Percentiles rank a stretch among this genome's conserved stretches.
Evolutionary conservation across 768 basidiomycete genomes (phyloP).

Genomic region (Pleurotus salmoneostramineus): DNA sequence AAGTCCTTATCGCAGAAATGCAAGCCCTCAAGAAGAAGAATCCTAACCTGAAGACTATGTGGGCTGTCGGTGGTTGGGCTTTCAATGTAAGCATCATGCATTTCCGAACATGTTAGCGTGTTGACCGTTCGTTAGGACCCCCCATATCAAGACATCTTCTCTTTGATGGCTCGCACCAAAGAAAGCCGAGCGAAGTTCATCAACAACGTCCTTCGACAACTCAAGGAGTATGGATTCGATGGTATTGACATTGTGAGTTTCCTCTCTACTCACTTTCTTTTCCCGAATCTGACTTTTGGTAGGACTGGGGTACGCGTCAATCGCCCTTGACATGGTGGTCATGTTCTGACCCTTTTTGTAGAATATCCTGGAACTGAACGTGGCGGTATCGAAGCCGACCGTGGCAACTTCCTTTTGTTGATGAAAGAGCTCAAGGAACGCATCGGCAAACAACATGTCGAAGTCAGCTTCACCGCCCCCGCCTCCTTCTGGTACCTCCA

Average conservation of each 20-base stretch:
- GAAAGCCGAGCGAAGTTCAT: background rate
- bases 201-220: background rate
- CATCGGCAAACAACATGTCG: background rate
- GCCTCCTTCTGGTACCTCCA: background rate
- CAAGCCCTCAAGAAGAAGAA: constrained; percentile 9
- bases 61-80: constrained; percentile 6
- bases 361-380: background rate
- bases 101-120: background rate
- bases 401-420: background rate
- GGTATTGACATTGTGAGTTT: background rate
- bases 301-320: background rate
- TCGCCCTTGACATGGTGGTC: too few species aligned
- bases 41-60: background rate
- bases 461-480: background rate
- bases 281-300: background rate
- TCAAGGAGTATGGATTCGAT: background rate
- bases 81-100: background rate
- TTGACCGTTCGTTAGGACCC: background rate
- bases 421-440: background rate
- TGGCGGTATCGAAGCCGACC: background rate
- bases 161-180: background rate
- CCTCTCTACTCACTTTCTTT: background rate
- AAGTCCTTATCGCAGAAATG: constrained; percentile 8
- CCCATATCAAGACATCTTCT: background rate
- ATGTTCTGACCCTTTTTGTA: too few species aligned